Percentiles rank a stretch among this genome's conserved stretches.
These are phyloP conservation scores for Boletus mariae DNA, from an alignment of 1,284 basidiomycete genomes.

Conservation along the genomic window DNA sequence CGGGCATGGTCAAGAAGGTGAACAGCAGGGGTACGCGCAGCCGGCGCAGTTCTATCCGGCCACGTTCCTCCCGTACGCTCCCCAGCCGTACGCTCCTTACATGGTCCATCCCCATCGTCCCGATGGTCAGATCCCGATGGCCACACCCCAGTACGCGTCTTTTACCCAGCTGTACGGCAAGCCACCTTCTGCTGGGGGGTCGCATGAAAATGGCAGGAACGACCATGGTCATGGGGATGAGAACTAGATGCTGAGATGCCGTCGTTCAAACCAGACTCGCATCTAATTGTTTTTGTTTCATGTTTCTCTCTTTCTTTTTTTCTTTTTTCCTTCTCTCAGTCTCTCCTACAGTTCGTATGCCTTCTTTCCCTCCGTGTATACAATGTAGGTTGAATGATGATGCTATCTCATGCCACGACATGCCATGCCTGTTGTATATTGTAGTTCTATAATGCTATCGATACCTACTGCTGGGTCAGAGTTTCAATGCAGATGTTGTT, in stretches of 20 bases:
- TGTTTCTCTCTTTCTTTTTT: constrained; percentile 7
- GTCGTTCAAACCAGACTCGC: constrained; percentile 11
- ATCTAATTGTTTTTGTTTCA: constrained; percentile 15
- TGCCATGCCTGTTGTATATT: constrained; percentile 28
- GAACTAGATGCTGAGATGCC: constrained; percentile 27
- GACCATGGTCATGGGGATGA: constrained; percentile 34
- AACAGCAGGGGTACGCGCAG: constrained; percentile 41
- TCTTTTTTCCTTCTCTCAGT: constrained; percentile 21
- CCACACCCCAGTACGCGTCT: constrained; percentile 34
- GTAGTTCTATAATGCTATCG: constrained; percentile 29
- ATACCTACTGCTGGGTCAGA: constrained; percentile 29
- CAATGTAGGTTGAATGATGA: constrained; percentile 31
- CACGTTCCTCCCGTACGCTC: constrained; percentile 45
- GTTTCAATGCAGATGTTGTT: constrained; percentile 24
- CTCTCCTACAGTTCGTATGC: constrained; percentile 20
- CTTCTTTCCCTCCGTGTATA: constrained; percentile 20
- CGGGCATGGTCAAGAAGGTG: constrained; percentile 45
- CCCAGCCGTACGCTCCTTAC: constrained; percentile 49
- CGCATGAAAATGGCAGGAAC: constrained; percentile 30
- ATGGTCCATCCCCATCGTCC: constrained; percentile 45
- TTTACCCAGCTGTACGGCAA: constrained; percentile 36
- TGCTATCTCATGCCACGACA: constrained; percentile 12
- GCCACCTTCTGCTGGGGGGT: constrained; percentile 31
- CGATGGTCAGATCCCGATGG: constrained; percentile 38
- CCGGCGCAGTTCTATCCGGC: constrained; percentile 49